Conservation (phyloP, 352 stramenopile genomes). For the Aphanomyces euteiches region DNA sequence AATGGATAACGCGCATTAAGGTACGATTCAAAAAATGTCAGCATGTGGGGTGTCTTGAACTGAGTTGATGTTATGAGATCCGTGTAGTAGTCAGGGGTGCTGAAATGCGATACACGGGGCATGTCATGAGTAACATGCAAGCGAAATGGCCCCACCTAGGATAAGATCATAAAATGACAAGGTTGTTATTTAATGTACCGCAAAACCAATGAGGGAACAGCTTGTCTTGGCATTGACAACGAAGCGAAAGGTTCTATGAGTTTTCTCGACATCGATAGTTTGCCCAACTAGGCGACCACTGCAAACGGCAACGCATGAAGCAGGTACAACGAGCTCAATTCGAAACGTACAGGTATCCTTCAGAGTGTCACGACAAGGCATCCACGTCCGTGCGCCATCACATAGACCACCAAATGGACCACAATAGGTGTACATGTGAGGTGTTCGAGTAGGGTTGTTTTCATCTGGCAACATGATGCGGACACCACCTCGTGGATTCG, state of each 20-base stretch:
- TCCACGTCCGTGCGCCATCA: constrained; percentile 78
- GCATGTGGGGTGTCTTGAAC: constrained; percentile 32
- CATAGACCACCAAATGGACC: constrained; percentile 76
- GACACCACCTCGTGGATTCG: constrained; percentile 56
- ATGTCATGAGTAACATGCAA: constrained; percentile 72
- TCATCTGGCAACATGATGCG: constrained; percentile 68
- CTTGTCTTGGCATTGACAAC: constrained; percentile 78
- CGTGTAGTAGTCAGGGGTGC: constrained; percentile 68
- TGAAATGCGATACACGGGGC: constrained; percentile 81
- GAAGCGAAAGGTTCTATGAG: constrained; percentile 71
- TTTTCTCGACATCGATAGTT: constrained; percentile 52
- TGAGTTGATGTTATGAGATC: constrained; percentile 71
- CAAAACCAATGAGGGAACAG: constrained; percentile 76
- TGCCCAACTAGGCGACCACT: constrained; percentile 84
- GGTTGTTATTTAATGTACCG: constrained; percentile 11
- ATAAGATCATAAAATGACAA: neutral
- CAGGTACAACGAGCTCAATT: constrained; percentile 72
- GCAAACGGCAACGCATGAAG: constrained; percentile 77
- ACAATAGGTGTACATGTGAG: constrained; percentile 86
- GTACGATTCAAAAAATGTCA: constrained; percentile 74
- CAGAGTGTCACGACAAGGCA: constrained; percentile 76
- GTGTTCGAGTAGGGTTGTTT: constrained; percentile 56
- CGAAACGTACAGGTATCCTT: constrained; percentile 67
- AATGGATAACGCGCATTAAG: constrained; percentile 73
- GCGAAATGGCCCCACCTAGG: constrained; percentile 59